Evolutionary conservation across 75 land plant species (phyloP).

Genomic region (Ceratopteris richardii): DNA sequence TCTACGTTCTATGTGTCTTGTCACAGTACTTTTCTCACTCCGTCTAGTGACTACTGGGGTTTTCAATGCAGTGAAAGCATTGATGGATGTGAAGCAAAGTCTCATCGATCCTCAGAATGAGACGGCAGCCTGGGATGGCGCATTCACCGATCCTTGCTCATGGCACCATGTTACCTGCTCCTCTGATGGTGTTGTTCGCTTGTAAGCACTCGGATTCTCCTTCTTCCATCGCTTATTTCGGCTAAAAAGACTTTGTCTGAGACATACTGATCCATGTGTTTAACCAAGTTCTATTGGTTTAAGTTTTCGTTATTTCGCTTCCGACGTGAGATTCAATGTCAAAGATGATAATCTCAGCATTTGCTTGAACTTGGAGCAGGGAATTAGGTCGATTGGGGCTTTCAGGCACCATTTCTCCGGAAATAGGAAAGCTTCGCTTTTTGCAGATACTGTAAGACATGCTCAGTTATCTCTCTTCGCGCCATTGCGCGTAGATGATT

Average conservation of each 20-base stretch:
- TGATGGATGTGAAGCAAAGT: slow-evolving; percentile 51
- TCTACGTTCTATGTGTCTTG: no score
- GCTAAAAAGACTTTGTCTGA: neutral
- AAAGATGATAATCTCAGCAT: no score
- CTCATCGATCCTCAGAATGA: slow-evolving; percentile 67
- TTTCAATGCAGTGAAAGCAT: slow-evolving; percentile 30
- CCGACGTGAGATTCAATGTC: no score
- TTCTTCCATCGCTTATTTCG: no score
- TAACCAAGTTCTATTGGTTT: neutral
- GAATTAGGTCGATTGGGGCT: slow-evolving; percentile 24
- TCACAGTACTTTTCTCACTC: no score
- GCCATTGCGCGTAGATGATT: no score
- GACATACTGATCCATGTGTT: neutral
- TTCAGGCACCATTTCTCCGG: slow-evolving; percentile 68
- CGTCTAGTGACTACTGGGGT: no score
- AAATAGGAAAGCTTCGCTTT: slow-evolving; percentile 63
- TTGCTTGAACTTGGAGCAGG: slow-evolving; percentile 14
- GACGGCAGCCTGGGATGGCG: slow-evolving; percentile 65
- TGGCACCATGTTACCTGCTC: slow-evolving; percentile 76
- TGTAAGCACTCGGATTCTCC: no score
- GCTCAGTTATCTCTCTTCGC: no score
- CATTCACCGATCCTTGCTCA: slow-evolving; percentile 78
- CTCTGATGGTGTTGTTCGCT: slow-evolving; percentile 27
- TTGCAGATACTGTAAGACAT: slow-evolving; percentile 66
- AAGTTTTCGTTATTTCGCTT: no score